Conservation (phyloP, 345 rosid genomes). For the Dovyalis caffra region DNA sequence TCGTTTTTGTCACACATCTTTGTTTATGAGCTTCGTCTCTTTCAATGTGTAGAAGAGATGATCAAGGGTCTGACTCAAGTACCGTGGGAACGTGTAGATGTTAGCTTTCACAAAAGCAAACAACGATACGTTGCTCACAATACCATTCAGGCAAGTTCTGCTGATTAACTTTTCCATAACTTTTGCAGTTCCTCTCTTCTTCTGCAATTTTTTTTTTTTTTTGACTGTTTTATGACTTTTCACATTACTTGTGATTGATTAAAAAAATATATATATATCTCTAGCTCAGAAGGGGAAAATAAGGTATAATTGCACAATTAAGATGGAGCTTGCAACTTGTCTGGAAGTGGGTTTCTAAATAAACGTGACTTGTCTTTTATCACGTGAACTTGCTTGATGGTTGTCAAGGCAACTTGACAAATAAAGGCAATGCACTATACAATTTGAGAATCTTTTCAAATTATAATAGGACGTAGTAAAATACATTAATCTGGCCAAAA, state of each 20-base stretch:
- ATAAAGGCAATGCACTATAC: too few relatives aligned
- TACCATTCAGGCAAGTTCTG: conserved; percentile 81
- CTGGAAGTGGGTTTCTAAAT: not conserved
- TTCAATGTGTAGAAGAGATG: conserved; percentile 65
- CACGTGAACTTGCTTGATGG: not conserved
- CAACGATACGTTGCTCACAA: conserved; percentile 77
- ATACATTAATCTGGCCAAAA: too few relatives aligned
- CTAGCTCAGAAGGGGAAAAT: too few relatives aligned
- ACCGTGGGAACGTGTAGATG: conserved; percentile 89
- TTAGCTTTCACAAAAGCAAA: conserved; percentile 80
- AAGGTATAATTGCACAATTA: not conserved
- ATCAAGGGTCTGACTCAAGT: conserved; percentile 74
- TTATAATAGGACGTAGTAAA: too few relatives aligned
- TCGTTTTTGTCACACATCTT: not conserved
- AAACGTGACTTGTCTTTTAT: not conserved
- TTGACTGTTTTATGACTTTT: not conserved
- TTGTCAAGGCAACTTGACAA: not conserved
- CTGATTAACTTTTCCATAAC: not conserved
- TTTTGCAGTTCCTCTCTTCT: not conserved
- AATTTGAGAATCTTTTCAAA: too few relatives aligned
- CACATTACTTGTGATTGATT: not conserved
- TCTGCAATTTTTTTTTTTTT: not conserved
- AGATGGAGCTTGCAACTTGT: not conserved
- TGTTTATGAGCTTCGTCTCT: not conserved
- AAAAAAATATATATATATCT: not conserved